Evolutionary conservation across 306 rosid genomes (phyloP).

Genomic region (Aeschynomene evenia): DNA sequence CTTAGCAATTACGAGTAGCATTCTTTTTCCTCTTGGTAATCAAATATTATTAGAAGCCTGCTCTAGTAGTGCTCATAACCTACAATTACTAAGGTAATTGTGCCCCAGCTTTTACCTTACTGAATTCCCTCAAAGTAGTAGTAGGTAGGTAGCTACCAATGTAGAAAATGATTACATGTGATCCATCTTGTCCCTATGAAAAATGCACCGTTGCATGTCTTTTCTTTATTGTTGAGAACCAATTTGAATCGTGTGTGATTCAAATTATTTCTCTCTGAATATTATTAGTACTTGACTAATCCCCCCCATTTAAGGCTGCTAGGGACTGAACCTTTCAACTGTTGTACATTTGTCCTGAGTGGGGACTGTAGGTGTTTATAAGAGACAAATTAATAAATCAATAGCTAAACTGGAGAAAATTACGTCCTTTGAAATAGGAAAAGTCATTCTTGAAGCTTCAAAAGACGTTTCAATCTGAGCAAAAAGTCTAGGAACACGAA

Average conservation of each 20-base stretch:
- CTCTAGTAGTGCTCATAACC: not conserved
- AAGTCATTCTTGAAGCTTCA: conserved; percentile 9
- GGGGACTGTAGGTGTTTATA: not conserved
- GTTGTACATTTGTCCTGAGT: not conserved
- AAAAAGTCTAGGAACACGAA: conserved; percentile 17
- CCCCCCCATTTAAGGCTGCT: not conserved
- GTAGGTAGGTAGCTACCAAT: not conserved
- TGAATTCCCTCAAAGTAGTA: conserved; percentile 15
- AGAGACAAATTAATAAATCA: conserved; percentile 11
- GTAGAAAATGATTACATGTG: conserved; percentile 35
- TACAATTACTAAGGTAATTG: not conserved
- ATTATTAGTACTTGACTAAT: not conserved
- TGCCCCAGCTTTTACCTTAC: not conserved
- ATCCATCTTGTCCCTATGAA: conserved; percentile 26
- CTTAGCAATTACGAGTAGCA: not conserved
- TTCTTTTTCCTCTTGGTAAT: not conserved
- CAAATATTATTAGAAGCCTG: not conserved
- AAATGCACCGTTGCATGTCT: not conserved
- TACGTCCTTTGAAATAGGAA: conserved; percentile 23
- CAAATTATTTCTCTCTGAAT: not conserved
- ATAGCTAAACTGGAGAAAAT: conserved; percentile 16
- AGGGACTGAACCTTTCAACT: not conserved
- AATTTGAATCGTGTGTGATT: not conserved
- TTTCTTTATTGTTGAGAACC: not conserved
- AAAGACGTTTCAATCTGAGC: conserved; percentile 23